These are phyloP conservation scores for Ceratocystis cubensis DNA, from an alignment of 2,329 filamentous ascomycete genomes.

Conservation along the genomic window DNA sequence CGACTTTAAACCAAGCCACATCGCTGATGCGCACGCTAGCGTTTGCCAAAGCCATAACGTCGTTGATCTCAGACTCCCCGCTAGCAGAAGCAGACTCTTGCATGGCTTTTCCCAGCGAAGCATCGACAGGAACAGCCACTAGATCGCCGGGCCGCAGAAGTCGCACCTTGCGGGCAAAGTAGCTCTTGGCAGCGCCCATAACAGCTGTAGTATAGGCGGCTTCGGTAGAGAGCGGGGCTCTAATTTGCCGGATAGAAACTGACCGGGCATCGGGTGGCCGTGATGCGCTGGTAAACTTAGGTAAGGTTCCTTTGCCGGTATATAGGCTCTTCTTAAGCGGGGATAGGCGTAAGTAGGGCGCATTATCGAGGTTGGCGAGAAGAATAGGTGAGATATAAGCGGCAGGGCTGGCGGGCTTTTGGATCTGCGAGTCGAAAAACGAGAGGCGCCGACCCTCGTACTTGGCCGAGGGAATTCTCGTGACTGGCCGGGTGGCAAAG, in stretches of 20 bases:
- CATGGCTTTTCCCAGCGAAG: constrained; percentile 66
- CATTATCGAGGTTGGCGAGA: constrained; percentile 69
- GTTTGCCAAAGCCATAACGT: constrained; percentile 40
- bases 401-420: constrained; percentile 43
- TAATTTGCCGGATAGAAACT: constrained; percentile 76
- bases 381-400: constrained; percentile 76
- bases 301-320: constrained; percentile 39
- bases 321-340: constrained; percentile 46
- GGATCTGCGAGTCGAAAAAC: constrained; percentile 57
- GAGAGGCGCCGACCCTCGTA: constrained; percentile 41
- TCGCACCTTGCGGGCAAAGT: constrained; percentile 73
- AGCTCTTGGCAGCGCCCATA: constrained; percentile 71
- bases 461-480: constrained; percentile 45
- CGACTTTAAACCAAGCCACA: constrained; percentile 88
- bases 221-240: constrained; percentile 79
- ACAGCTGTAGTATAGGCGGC: constrained; percentile 73
- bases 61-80: constrained; percentile 54
- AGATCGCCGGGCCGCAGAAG: constrained; percentile 79
- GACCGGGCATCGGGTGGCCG: constrained; percentile 54
- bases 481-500: constrained; percentile 48
- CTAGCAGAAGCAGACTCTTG: constrained; percentile 53
- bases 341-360: constrained; percentile 67
- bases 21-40: constrained; percentile 34
- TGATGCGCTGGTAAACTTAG: constrained; percentile 43
- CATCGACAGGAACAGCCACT: constrained; percentile 79